Evolutionary conservation across 2,329 filamentous ascomycete genomes (phyloP).

Genomic region (Hypoxylon sp.): DNA sequence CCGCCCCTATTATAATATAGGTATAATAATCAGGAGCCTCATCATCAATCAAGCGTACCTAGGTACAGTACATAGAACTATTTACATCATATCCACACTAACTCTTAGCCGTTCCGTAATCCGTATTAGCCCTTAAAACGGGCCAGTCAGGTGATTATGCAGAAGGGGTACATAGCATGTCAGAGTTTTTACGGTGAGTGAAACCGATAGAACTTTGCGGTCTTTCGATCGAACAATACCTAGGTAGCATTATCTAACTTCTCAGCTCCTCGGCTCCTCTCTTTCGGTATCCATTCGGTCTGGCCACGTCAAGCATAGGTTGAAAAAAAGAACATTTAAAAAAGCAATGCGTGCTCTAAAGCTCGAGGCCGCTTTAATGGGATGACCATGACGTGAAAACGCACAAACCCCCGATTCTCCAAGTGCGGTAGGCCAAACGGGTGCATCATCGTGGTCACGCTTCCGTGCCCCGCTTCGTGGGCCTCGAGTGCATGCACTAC

Average conservation of each 20-base stretch:
- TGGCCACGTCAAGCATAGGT: constrained; percentile 17
- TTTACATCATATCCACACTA: constrained; percentile 28
- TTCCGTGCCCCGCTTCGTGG: constrained; percentile 37
- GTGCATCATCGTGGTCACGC: constrained; percentile 39
- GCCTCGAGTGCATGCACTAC: constrained; percentile 28
- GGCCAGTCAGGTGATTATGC: constrained; percentile 34
- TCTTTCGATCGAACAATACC: no score
- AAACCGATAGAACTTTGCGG: constrained; percentile 17
- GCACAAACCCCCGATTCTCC: constrained; percentile 21
- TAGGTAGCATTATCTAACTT: constrained; percentile 8
- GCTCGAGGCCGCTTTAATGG: constrained; percentile 25
- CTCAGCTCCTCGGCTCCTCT: constrained; percentile 3
- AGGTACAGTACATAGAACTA: no score
- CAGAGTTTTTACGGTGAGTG: constrained; percentile 39
- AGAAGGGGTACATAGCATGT: constrained; percentile 22
- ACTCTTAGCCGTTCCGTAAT: constrained; percentile 16
- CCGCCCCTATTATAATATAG: background rate
- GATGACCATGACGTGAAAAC: constrained; percentile 17
- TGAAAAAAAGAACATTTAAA: constrained; percentile 13
- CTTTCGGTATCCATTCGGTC: constrained; percentile 26
- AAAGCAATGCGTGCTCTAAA: constrained; percentile 15
- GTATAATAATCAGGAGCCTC: constrained; percentile 33
- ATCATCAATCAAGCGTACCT: constrained; percentile 19
- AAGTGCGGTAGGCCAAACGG: constrained; percentile 23
- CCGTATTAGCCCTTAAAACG: constrained; percentile 25